These are phyloP conservation scores for Lagerstroemia speciosa DNA, from an alignment of 345 rosid genomes.

Conservation along the genomic window DNA sequence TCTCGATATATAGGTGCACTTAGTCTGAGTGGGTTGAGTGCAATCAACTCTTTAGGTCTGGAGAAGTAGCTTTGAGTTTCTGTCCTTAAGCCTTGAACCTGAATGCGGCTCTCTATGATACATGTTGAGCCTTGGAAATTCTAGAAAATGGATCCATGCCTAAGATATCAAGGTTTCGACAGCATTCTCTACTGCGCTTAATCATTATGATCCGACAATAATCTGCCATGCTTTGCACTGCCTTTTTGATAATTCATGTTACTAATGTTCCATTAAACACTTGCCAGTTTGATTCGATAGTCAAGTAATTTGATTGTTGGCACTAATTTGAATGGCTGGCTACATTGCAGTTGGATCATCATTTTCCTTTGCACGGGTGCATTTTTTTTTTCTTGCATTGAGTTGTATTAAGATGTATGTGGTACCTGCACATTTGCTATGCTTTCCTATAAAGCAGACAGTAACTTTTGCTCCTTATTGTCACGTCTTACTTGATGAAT, in stretches of 20 bases:
- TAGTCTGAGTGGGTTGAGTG: background rate
- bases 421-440: background rate
- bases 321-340: background rate
- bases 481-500: background rate
- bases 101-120: background rate
- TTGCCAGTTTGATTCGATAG: background rate
- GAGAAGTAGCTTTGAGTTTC: background rate
- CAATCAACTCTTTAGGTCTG: background rate
- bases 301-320: background rate
- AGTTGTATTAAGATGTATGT: background rate
- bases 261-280: background rate
- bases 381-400: background rate
- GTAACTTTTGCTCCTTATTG: background rate
- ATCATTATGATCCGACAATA: no score
- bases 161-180: background rate
- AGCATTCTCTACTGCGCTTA: no score
- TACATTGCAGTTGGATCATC: background rate
- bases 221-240: background rate
- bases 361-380: background rate
- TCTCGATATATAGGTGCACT: background rate
- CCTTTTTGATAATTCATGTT: background rate
- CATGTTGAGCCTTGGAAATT: background rate
- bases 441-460: background rate
- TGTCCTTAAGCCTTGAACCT: background rate
- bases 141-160: background rate